Conservation (phyloP, 495 filamentous ascomycete species). For the Penicillium longicatenatum region DNA sequence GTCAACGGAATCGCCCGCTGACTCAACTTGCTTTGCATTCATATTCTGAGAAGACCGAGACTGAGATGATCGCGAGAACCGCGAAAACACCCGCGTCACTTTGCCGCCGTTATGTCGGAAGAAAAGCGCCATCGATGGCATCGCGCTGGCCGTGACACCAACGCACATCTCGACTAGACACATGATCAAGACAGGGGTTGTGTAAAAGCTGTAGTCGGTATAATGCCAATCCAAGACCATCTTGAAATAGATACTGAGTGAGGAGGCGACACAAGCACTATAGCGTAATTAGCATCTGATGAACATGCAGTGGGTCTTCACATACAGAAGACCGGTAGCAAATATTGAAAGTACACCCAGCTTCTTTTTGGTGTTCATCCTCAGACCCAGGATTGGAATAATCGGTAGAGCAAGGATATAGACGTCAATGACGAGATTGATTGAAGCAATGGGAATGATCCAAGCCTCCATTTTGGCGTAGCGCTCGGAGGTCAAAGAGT, state of each 20-base stretch:
- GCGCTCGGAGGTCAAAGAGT: neutral
- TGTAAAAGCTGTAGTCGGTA: neutral
- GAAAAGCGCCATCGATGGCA: neutral
- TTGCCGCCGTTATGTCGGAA: neutral
- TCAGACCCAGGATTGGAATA: neutral
- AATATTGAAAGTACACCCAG: neutral
- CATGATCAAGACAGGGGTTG: neutral
- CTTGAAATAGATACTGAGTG: neutral
- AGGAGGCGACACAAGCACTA: neutral
- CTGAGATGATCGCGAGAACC: neutral
- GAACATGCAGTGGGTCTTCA: neutral
- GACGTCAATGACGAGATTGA: neutral
- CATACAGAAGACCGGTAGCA: neutral
- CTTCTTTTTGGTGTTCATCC: neutral
- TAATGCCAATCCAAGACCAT: neutral
- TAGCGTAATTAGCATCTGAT: neutral
- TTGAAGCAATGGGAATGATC: neutral
- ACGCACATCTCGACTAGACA: neutral
- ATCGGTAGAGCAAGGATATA: neutral
- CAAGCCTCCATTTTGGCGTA: neutral
- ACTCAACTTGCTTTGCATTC: neutral
- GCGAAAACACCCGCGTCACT: neutral
- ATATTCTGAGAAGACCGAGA: neutral
- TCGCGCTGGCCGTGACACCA: neutral
- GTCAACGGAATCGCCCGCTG: neutral